Evolutionary conservation across 2,329 filamentous ascomycete species (phyloP), one percentile per base, ranked within the genome.

Genomic region (Fusarium oligoseptatum): DNA sequence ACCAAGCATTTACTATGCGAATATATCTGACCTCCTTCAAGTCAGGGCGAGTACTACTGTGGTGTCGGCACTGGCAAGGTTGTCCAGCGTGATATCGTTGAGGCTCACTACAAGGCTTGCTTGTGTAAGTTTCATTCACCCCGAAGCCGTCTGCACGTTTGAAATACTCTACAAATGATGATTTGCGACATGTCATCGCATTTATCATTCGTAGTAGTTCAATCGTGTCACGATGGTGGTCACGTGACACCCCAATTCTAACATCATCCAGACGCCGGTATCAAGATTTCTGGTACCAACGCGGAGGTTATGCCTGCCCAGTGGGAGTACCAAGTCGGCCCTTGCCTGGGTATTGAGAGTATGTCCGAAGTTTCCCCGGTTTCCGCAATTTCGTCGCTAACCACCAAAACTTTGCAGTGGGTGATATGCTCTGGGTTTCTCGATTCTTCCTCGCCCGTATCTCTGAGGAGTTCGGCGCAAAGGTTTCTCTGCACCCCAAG

Each of bases 221-320:
- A 24, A 24, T 24, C 20, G 12, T 3, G 12, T 24, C 12, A 14
- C 2, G 20, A 3, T 24, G 43, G 43, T 2, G 14, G 20, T 48
- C 24, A 50, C 24, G 24, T 50, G 45, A 50, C 9, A 29, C 50
- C 4, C 32, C 24, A 22, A 22, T 6, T n/a, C 74, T 75, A 73
- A 75, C 58, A 63, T 11, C 3, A 32, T 12, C 6, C 6, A 82
- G 82, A 95, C 84, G 91, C 96, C 71, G 93, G 93, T 70, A 90
- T 99, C 86, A 92, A 95, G 84, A 98, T 99, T 85, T 98, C 95
- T 29, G 97, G 97, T 82, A 98, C 97, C 88, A 99, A 99, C 86
- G 97, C 97, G 77, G 97, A 99, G 90, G 97, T 99, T 82, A 97
- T 98, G 94, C 94, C 95, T 75, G 95, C 94, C 71, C 96, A 98